phyloP scores from a whole-genome alignment of 2,329 filamentous ascomycete species.

The Botrytis medusae region DNA sequence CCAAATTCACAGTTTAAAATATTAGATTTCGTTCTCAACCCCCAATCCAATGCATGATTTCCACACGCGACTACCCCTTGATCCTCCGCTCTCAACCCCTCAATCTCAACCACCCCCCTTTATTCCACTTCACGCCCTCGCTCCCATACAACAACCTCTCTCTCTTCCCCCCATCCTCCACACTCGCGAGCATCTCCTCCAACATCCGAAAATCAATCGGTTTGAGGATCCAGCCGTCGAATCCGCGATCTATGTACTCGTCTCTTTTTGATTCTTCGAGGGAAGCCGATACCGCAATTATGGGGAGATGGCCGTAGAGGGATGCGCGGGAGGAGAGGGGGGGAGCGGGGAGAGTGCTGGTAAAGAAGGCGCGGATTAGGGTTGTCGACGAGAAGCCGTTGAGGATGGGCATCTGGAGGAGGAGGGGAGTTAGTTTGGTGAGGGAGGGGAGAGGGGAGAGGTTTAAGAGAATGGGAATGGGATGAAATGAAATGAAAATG shows the following conservation, averaged over 20 bases:
- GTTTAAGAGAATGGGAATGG: not conserved
- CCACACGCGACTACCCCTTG: conserved; percentile 81
- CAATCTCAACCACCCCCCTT: conserved; percentile 76
- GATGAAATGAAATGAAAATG: not conserved
- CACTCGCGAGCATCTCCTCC: conserved; percentile 66
- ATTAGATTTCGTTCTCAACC: not conserved
- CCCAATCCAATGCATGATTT: not conserved
- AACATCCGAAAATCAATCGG: conserved; percentile 80
- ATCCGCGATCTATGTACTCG: conserved; percentile 73
- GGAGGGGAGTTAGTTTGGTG: not conserved
- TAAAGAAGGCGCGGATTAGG: conserved; percentile 71
- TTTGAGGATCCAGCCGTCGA: conserved; percentile 90
- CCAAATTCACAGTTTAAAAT: not conserved
- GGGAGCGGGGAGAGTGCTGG: not conserved
- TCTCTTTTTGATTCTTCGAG: conserved; percentile 60
- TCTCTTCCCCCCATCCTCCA: conserved; percentile 60
- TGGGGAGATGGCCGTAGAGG: conserved; percentile 67
- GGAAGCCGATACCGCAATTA: conserved; percentile 86
- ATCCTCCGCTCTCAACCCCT: conserved; percentile 39
- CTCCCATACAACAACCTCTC: conserved; percentile 64
- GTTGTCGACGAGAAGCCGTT: conserved; percentile 80
- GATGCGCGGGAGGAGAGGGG: conserved; percentile 46
- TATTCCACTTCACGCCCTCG: conserved; percentile 67
- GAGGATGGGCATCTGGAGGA: conserved; percentile 82
- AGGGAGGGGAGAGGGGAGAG: not conserved